Evolutionary conservation across 768 basidiomycete genomes (phyloP), one percentile per base, ranked within the genome.

Genomic region (Fomitopsis pulvina): DNA sequence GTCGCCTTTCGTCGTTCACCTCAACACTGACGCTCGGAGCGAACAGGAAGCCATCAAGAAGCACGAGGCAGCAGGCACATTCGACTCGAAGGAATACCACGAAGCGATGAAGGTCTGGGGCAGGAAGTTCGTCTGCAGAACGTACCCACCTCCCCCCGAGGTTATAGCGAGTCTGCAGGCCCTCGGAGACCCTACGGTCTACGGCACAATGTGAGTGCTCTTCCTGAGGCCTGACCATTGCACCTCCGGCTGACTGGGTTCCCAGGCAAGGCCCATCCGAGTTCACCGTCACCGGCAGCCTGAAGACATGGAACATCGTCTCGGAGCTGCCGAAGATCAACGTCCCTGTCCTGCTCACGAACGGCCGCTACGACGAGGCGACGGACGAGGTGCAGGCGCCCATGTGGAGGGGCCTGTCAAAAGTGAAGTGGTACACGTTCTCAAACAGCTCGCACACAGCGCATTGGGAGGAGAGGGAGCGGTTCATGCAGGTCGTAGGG

Each of bases 221-320:
- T 22, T 16, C 6, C 14, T 37, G 0, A 2, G 18, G 39, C 11
- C 0, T 16, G 2, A 20, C 2, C 21, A 26, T 45, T 16, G 26
- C 9, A n/a, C 16, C 25, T 45, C 16, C 29, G 11, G 4, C 27
- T 11, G 9, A 16, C 7, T 27, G 21, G 20, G 39, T 10, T 1
- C 5, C 30, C 50, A 60, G 65, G 47, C 47, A 60, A 24, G 63
- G 68, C 5, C 60, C 63, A 11, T 66, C 66, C 22, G 70, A 73
- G 54, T 72, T 73, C 55, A 59, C 60, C 28, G 66, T 70, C 18
- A 63, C 67, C 9, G 73, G 73, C 0, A 61, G 71, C 0, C 50
- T 80, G 37, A 72, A 72, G 56, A 55, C 65, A 2, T 81, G 79
- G 79, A 61, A 67, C 11, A 70, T 78, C 44, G 57, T 76, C 12